Conservation (phyloP, 2,329 filamentous ascomycete species). For the Metarhizium album region DNA sequence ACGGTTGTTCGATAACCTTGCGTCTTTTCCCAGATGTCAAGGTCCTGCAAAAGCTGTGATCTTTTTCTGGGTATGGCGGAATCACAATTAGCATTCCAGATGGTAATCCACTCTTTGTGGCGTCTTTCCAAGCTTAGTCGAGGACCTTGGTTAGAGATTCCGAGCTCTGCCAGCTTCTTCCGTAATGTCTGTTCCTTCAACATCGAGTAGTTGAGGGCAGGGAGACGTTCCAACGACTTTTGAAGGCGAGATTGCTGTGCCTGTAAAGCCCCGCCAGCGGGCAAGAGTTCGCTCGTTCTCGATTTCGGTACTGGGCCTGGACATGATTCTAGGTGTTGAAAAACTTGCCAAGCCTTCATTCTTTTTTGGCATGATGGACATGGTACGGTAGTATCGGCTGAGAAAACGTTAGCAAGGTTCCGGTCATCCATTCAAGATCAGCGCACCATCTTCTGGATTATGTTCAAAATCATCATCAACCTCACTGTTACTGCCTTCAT, state of each 20-base stretch:
- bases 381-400: conserved; percentile 64
- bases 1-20: conserved; percentile 52
- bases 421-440: conserved; percentile 1
- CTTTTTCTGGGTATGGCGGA: conserved; percentile 61
- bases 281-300: background rate
- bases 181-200: conserved; percentile 68
- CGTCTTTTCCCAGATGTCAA: conserved; percentile 80
- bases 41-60: conserved; percentile 60
- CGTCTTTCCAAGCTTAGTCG: conserved; percentile 63
- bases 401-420: background rate
- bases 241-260: conserved; percentile 19
- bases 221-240: conserved; percentile 47
- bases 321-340: conserved; percentile 67
- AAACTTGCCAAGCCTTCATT: conserved; percentile 74
- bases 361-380: conserved; percentile 73
- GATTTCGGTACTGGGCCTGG: conserved; percentile 24
- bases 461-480: conserved; percentile 22
- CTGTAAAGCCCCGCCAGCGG: conserved; percentile 13
- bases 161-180: conserved; percentile 73
- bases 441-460: conserved; percentile 16
- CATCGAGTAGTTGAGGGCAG: conserved; percentile 76
- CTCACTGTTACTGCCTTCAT: conserved; percentile 15
- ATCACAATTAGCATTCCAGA: conserved; percentile 97
- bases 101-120: conserved; percentile 86
- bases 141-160: conserved; percentile 60